Evolutionary conservation across 2,329 filamentous ascomycete species (phyloP), one percentile per base, ranked within the genome.

Genomic region (Aspergillus sp.): DNA sequence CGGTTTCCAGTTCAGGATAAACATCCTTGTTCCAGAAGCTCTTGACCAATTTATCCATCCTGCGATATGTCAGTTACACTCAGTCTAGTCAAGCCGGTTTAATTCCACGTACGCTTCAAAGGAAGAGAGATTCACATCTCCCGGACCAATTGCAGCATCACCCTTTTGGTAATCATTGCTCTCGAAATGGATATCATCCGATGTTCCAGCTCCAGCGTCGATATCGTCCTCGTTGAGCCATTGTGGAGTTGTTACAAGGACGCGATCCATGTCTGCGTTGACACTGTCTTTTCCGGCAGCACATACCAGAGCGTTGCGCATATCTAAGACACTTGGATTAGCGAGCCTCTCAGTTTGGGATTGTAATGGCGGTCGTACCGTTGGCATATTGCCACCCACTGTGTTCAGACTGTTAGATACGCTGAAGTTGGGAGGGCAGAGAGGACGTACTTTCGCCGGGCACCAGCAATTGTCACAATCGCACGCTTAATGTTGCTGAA

Each of bases 221-320:
- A 24, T 5, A 34, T 50, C 47, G 8, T 40, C n/a, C 11, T 50
- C 34, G 20, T 34, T 50, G 6, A 50, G 34, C 47, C 47, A 50
- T 17, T 50, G 33, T 3, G 47, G 47, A 6, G 47, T 20, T 19
- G 47, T 34, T 13, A 50, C 39, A 7, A 50, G 33, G 15, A 50
- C n/a, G 20, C 27, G 27, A 12, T 50, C 47, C 47, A 50, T 50
- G 34, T 50, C 34, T 24, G 47, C 47, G 47, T 50, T 50, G 47
- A 50, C 19, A 12, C 22, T 39, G 2, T 40, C 47, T 39, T 34
- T 34, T 0, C 33, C 47, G 4, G 47, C 47, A 12, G 47, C 47
- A 12, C 47, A 50, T 12, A 50, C 34, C 3, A 50, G 19, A 3
- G 47, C 24, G 15, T 50, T 50, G 15, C 47, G 47, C 47, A 50